Conservation (phyloP, 192 early-diverging fungal genomes). For the Backusella morwellensis region DNA sequence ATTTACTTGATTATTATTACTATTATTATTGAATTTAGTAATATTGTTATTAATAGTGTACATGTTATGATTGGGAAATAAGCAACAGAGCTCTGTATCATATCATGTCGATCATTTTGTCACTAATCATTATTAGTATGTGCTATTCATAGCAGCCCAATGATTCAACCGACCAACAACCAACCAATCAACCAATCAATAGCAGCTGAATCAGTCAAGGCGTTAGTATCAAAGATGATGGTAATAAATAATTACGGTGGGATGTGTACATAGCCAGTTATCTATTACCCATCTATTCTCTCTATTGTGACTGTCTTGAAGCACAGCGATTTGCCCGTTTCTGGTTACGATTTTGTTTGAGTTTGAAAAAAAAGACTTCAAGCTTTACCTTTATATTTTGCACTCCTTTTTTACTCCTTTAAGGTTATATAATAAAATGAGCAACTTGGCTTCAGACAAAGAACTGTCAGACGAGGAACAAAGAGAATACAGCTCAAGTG, state of each 20-base stretch:
- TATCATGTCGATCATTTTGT: too few species aligned
- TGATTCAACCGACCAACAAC: too few species aligned
- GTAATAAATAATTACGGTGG: neutral
- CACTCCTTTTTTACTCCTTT: neutral
- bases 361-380: neutral
- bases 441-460: neutral
- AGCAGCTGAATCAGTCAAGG: neutral
- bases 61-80: neutral
- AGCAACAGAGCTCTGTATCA: neutral
- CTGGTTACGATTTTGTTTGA: neutral
- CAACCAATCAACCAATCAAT: too few species aligned
- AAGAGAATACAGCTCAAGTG: neutral
- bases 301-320: neutral
- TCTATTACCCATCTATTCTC: too few species aligned
- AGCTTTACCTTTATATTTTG: neutral
- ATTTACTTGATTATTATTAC: too few species aligned
- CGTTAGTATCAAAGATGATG: neutral
- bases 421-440: neutral
- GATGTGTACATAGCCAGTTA: neutral
- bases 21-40: neutral
- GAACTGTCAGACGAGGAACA: slow-evolving; percentile 1
- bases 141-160: too few species aligned
- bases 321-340: neutral
- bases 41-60: neutral
- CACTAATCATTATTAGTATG: too few species aligned